Evolutionary conservation across 2,329 filamentous ascomycete species (phyloP), one percentile per base, ranked within the genome.

Genomic region (Nannizzia gypsea): DNA sequence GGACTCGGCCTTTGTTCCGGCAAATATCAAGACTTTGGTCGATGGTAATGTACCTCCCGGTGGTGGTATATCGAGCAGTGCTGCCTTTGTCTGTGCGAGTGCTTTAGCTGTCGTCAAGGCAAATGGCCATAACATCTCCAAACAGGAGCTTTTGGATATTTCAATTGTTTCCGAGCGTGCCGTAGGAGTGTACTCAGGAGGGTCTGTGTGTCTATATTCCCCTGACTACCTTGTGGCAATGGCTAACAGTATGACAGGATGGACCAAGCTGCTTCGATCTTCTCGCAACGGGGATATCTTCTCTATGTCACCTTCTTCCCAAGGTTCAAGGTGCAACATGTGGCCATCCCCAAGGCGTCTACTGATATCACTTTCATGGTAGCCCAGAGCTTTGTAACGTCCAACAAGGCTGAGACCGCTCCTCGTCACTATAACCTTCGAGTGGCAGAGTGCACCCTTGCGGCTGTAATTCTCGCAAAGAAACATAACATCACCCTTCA

Each of bases 211-310:
- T 28, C 50, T 26, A 22, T 26, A 40, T 50, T n/a, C 22, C 15
- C 22, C 34, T 24, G 8, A 0, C 17, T 6, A 24, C 6, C 3
- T 28, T 24, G 15, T 36, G 8, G 13, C 6, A 42, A 24, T 22
- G 3, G 34, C 54, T 56, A 42, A 40, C 38, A 8, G 6, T 56
- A 42, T 22, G 6, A 38, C 63, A 90, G 91, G 60, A 97, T 99
- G 93, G 93, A 99, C 70, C 93, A 99, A 76, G 86, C 90, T 13
- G 93, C 93, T 36, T 97, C 92, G 0, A 92, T 99, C 64, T 93
- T 99, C 74, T 92, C 90, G 0, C 81, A 89, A 67, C 85, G 86
- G 65, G 91, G 89, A 57, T 89, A 88, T 42, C 90, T 93, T 8
- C 83, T 96, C 48, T 91, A 95, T 70, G 92, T 96, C 62, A 88